Conservation (phyloP, 768 basidiomycete genomes). For the Naganishia antarctica region DNA sequence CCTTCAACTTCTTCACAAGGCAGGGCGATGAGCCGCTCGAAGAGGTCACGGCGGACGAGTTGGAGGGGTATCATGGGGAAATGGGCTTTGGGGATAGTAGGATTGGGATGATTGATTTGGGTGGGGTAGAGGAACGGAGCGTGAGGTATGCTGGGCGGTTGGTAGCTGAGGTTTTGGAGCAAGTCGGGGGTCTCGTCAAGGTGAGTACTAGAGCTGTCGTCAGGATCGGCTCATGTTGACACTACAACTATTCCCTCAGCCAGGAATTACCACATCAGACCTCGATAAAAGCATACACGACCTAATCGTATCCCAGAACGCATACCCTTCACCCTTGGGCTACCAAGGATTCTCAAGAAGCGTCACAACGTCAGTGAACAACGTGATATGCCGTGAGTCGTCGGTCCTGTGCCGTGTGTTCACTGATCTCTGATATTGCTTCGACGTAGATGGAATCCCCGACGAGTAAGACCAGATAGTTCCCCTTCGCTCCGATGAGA, state of each 20-base stretch:
- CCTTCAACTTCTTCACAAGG: slow-evolving; percentile 42
- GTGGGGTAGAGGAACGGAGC: slow-evolving; percentile 40
- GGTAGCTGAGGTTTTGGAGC: slow-evolving; percentile 54
- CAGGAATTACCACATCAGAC: slow-evolving; percentile 60
- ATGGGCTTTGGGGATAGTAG: slow-evolving; percentile 4
- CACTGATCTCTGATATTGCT: neutral
- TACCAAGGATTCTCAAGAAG: slow-evolving; percentile 73
- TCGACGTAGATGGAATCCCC: slow-evolving; percentile 66
- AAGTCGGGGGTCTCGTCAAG: slow-evolving; percentile 52
- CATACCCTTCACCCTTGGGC: slow-evolving; percentile 79
- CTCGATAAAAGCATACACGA: slow-evolving; percentile 72
- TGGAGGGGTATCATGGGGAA: slow-evolving; percentile 52
- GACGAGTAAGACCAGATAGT: slow-evolving; percentile 67
- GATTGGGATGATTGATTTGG: slow-evolving; percentile 27
- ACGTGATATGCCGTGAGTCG: slow-evolving; percentile 60
- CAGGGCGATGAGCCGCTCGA: neutral
- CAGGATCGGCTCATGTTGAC: no score
- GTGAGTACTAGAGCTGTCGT: slow-evolving; percentile 29
- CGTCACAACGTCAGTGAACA: slow-evolving; percentile 83
- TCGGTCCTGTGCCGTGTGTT: neutral
- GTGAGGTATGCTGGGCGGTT: slow-evolving; percentile 38
- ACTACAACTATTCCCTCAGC: slow-evolving; percentile 29
- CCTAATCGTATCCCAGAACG: slow-evolving; percentile 62
- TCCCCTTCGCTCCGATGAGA: neutral
- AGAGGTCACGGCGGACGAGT: slow-evolving; percentile 59